Evolutionary conservation across 2,329 filamentous ascomycete species (phyloP), one percentile per base, ranked within the genome.

Genomic region (Verruconis gallopava): DNA sequence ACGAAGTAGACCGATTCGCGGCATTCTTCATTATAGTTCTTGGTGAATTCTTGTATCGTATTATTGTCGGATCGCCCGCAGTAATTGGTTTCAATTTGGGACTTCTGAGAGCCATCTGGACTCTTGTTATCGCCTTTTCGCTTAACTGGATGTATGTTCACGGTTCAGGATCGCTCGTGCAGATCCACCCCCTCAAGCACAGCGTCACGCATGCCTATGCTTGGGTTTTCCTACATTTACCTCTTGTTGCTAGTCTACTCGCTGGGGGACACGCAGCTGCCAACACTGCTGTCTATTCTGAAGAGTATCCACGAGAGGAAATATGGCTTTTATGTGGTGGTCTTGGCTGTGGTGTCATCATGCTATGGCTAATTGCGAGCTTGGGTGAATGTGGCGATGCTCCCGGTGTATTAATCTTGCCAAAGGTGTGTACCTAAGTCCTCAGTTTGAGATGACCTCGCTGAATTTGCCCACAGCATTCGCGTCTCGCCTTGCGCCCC

Each of bases 11-110:
- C 46, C 62, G 67, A 6, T 66, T 68, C 53, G 65, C 65, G 0
- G 67, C 66, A 12, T 70, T 71, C 46, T 69, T 66, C 51, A 70
- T 71, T 46, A 69, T 70, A 43, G 66, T 67, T n/a, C 60, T 71
- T 0, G 67, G 65, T 40, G 67, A 70, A 46, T 70, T 69, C 46
- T 55, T 69, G 13, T 69, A 68, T 45, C 60, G 61, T 44, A 65
- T 69, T 37, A 57, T 71, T 28, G 66, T 69, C 9, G 66, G 64
- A 3, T 62, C 63, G 20, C 64, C 65, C 34, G 64, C 66, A 1
- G 67, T 63, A 5, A 53, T 63, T 12, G 67, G 67, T 0, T 52
- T 69, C 34, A 68, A 66, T 18, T 38, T 57, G 1, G 58, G 62
- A 3, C 62, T 67, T 38, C 53, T 59, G 6, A 65, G 65, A 38